Conservation (phyloP, 306 rosid species). For the Prunus persica region Prunus_persica_NCBIv2 NC_034010.1:30146501-30147000, state of each 20-base stretch:
- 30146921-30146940: too few species aligned
- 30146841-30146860: constrained; percentile 21
- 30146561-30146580: too few species aligned
- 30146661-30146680: constrained; percentile 49
- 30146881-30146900: too few species aligned
- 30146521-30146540: constrained; percentile 19
- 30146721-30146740: neutral
- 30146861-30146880: too few species aligned
- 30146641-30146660: constrained; percentile 48
- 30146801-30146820: constrained; percentile 39
- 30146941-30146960: constrained; percentile 9
- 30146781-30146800: constrained; percentile 33
- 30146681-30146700: constrained; percentile 17
- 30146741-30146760: too few species aligned
- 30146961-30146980: constrained; percentile 21
- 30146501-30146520: constrained; percentile 38
- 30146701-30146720: too few species aligned
- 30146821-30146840: constrained; percentile 39
- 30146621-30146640: constrained; percentile 33
- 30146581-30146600: neutral
- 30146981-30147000: neutral
- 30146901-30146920: too few species aligned
- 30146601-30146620: constrained; percentile 32
- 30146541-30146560: neutral
- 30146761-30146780: constrained; percentile 5